Conservation (phyloP, 139 green algal species). For the Zygnema cylindricum region DNA sequence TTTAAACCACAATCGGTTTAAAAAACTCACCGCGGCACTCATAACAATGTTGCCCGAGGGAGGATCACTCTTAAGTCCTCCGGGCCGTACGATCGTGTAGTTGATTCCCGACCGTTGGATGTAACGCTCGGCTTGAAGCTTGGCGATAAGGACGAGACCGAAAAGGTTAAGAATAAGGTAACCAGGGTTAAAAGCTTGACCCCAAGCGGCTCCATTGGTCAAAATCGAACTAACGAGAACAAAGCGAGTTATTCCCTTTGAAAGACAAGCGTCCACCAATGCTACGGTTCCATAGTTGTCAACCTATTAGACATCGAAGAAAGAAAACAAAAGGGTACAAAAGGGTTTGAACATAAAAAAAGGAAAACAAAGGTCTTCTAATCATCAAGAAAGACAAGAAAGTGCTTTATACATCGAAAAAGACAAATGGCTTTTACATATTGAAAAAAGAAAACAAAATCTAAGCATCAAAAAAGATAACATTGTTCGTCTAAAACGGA, state of each 20-base stretch:
- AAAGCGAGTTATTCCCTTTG: constrained; percentile 46
- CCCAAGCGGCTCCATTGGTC: constrained; percentile 60
- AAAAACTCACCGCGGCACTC: constrained; percentile 39
- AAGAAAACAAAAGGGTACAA: too few relatives aligned
- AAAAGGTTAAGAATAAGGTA: constrained; percentile 68
- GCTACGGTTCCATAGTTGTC: constrained; percentile 55
- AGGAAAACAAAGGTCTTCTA: neutral
- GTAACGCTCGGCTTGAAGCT: constrained; percentile 60
- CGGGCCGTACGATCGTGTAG: constrained; percentile 66
- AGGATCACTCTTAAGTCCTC: constrained; percentile 52
- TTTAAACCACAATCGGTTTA: too few relatives aligned
- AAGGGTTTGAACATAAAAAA: too few relatives aligned
- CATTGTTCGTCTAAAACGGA: too few relatives aligned
- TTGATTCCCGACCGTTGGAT: constrained; percentile 47
- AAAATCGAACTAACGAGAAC: constrained; percentile 67
- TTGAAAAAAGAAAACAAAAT: too few relatives aligned
- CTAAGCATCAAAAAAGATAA: too few relatives aligned
- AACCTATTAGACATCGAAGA: constrained; percentile 29
- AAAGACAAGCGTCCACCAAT: constrained; percentile 59
- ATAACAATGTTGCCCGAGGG: constrained; percentile 42
- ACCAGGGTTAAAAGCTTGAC: constrained; percentile 48
- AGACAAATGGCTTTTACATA: too few relatives aligned
- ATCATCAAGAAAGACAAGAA: constrained; percentile 4
- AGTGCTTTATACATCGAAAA: neutral
- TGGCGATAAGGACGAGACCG: constrained; percentile 46